Conservation (phyloP, 768 basidiomycete species). For the Obba rivulosa region DNA sequence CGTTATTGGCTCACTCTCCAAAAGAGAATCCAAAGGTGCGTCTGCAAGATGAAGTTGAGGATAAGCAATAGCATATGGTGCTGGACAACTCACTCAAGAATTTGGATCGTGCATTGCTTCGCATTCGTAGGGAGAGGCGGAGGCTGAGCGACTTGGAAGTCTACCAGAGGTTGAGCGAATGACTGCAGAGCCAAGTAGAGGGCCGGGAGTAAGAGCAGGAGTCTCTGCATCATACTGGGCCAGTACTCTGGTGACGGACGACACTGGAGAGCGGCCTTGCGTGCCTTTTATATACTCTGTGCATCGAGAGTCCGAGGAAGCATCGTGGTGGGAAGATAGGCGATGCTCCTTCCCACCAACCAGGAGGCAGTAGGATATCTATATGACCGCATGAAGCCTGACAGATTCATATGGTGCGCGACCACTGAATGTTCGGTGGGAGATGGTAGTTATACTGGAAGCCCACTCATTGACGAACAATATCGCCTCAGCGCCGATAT, state of each 20-base stretch:
- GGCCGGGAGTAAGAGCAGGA: not conserved
- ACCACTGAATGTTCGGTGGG: no score
- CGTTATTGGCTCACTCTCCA: constrained; percentile 48
- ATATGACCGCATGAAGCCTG: no score
- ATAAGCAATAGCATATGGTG: not conserved
- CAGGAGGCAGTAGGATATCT: no score
- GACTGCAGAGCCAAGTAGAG: not conserved
- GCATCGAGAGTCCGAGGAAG: not conserved
- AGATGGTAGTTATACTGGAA: no score
- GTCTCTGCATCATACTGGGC: not conserved
- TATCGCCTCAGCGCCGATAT: no score
- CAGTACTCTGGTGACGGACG: not conserved
- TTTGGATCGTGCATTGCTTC: constrained; percentile 57
- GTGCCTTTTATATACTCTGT: constrained; percentile 4
- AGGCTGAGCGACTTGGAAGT: constrained; percentile 73
- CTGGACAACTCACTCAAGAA: constrained; percentile 49
- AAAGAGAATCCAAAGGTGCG: constrained; percentile 72
- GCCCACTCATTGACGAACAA: no score
- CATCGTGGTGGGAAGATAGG: not conserved
- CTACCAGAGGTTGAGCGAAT: constrained; percentile 8
- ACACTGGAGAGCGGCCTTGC: not conserved
- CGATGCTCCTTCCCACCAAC: not conserved
- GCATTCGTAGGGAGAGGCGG: constrained; percentile 58
- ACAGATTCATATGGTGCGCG: no score
- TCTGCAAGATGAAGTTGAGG: constrained; percentile 26